Percentiles rank a stretch among this genome's conserved stretches.
phyloP scores from a whole-genome alignment of 176 grass and related monocot species.

The Typha latifolia region DNA sequence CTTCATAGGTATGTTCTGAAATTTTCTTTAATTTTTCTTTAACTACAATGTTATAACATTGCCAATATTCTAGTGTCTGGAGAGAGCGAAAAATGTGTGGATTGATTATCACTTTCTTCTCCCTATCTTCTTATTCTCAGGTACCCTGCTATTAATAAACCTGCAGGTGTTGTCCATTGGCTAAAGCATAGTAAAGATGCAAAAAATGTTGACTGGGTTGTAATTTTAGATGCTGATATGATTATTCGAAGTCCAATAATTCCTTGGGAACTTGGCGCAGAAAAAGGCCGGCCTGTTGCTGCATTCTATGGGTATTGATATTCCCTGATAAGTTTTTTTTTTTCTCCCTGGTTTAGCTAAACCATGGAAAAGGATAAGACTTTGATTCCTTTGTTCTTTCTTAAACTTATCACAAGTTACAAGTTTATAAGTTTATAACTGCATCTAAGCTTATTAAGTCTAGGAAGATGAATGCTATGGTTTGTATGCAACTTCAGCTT shows the following conservation, averaged over 20 bases:
- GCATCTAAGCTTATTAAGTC: too few relatives aligned
- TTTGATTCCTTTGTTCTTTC: too few relatives aligned
- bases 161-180: conserved; percentile 86
- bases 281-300: conserved; percentile 85
- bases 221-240: conserved; percentile 90
- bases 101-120: too few relatives aligned
- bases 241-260: conserved; percentile 79
- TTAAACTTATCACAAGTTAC: too few relatives aligned
- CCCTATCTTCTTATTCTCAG: conserved; percentile 27
- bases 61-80: too few relatives aligned
- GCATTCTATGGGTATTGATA: conserved; percentile 76
- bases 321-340: neutral
- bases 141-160: conserved; percentile 98
- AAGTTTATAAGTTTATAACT: too few relatives aligned
- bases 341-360: neutral
- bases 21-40: too few relatives aligned
- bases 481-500: too few relatives aligned
- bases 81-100: too few relatives aligned
- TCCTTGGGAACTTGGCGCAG: conserved; percentile 85
- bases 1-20: too few relatives aligned
- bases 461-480: too few relatives aligned
- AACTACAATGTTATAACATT: too few relatives aligned
- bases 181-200: conserved; percentile 77
- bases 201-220: conserved; percentile 81
- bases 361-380: neutral